phyloP scores from a whole-genome alignment of 805 yeast genomes.

The Hanseniaspora valbyensis region DNA sequence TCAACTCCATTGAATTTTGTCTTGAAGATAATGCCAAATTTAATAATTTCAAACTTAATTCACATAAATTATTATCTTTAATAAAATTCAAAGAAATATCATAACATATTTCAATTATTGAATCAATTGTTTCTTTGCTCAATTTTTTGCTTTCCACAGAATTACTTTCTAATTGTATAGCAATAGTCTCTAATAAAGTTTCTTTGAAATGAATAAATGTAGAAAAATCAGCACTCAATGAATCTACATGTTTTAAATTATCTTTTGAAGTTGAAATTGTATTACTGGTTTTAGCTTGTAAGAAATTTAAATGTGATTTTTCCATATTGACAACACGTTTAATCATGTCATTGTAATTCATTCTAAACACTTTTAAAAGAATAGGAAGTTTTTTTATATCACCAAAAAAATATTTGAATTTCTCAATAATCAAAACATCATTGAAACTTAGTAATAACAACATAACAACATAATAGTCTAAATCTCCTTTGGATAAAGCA shows the following conservation, averaged over 20 bases:
- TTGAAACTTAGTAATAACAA: neutral
- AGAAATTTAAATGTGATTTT: neutral
- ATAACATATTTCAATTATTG: conserved; percentile 3
- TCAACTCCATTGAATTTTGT: neutral
- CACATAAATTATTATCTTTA: conserved; percentile 1
- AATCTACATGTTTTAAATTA: neutral
- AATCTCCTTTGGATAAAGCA: neutral
- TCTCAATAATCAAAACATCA: neutral
- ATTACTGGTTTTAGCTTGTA: neutral
- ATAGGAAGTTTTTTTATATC: neutral
- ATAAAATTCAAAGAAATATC: conserved; percentile 6
- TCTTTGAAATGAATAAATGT: conserved; percentile 2
- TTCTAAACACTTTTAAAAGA: neutral
- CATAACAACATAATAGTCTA: neutral
- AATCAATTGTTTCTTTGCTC: neutral
- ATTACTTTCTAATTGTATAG: neutral
- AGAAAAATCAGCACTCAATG: neutral
- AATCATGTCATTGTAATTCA: neutral
- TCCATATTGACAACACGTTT: neutral
- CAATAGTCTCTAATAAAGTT: conserved; percentile 2
- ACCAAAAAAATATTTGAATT: neutral
- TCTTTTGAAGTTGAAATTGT: neutral
- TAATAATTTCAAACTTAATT: conserved; percentile 1
- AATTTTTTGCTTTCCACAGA: neutral
- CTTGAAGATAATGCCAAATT: neutral